These are phyloP conservation scores for Boletellus ananas DNA, from an alignment of 768 basidiomycete genomes.

Conservation along the genomic window DNA sequence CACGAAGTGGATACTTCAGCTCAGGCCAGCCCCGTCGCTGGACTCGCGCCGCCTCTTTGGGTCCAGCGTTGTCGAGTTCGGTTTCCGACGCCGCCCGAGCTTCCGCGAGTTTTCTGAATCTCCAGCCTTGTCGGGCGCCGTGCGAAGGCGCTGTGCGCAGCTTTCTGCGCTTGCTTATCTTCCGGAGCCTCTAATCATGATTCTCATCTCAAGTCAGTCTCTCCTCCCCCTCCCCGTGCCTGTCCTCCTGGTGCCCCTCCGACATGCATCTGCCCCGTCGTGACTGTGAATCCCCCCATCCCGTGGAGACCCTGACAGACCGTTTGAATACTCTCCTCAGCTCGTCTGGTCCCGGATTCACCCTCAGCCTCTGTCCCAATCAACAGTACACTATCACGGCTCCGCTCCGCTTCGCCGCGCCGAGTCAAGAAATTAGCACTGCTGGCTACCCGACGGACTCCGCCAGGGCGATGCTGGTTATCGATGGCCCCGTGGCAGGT, in stretches of 20 bases:
- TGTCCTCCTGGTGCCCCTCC: neutral
- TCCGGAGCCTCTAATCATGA: no score
- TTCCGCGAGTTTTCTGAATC: no score
- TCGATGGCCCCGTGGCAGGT: slow-evolving; percentile 37
- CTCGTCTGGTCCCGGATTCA: slow-evolving; percentile 62
- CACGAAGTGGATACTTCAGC: no score
- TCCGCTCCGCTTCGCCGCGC: slow-evolving; percentile 61
- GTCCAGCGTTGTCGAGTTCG: no score
- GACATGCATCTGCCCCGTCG: neutral
- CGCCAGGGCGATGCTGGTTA: slow-evolving; percentile 64
- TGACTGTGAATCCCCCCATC: slow-evolving; percentile 42
- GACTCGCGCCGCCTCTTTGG: no score
- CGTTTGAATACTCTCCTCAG: slow-evolving; percentile 62
- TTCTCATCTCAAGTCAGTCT: no score
- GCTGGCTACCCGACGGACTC: slow-evolving; percentile 66
- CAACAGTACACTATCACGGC: slow-evolving; percentile 60
- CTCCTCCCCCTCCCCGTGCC: no score
- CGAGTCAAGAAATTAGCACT: slow-evolving; percentile 80
- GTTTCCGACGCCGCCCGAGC: no score
- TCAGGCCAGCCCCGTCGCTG: no score
- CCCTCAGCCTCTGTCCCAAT: slow-evolving; percentile 61
- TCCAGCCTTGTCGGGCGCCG: no score
- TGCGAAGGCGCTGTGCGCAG: no score
- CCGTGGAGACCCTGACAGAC: slow-evolving; percentile 59
- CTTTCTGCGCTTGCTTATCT: no score